Base-by-base conservation (phyloP, 371 early-diverging fungal species). In the Lichtheimia ornata region DNA sequence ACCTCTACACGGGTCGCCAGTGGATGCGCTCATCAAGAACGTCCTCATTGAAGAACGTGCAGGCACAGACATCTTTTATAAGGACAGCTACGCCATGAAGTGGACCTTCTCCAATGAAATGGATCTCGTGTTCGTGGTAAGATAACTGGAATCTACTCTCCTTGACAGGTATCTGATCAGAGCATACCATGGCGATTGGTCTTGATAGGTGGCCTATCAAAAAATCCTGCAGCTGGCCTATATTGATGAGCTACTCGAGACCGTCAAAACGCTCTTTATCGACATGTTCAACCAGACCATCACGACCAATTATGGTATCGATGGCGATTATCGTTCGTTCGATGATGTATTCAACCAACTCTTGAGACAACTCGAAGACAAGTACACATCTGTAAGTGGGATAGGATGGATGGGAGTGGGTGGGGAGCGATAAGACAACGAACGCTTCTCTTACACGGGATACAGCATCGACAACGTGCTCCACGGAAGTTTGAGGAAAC, bases 21-120 rank as follows among this genome's bases (percentile, higher is more conserved):
- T 94, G 53, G 84, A 93, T 69, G 76, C 79, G 14, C 81, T 94
- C 41, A 87, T 95, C 52, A 77, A 84, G 50, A 84, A 91, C 28
- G 89, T 93, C 5, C 84, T 94, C 15, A 89, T 93, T 61, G 92
- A 94, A 62, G 91, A 91, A 67, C 81, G 89, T 28, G 79, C 83
- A 3, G 84, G 84, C 11, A 82, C 84, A n/a, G 83, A 80, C 30
- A 69, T 71, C 27, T 86, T 79, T 63, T 72, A 59, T 61, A 79
- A 81, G 55, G 92, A 91, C 30, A 76, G 83, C n/a, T 89, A 88
- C 71, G 78, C 84, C 14, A 57, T 94, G 45, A 88, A 92, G 59
- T 95, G 95, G 95, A 79, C 88, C 5, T 88, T 93, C 67, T 89
- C 87, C 28, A 96, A 94, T 59, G 93, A 94, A 62, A 73, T 88